Conservation (phyloP, 2,329 filamentous ascomycete species). For the Fusarium brachygibbosum region DNA sequence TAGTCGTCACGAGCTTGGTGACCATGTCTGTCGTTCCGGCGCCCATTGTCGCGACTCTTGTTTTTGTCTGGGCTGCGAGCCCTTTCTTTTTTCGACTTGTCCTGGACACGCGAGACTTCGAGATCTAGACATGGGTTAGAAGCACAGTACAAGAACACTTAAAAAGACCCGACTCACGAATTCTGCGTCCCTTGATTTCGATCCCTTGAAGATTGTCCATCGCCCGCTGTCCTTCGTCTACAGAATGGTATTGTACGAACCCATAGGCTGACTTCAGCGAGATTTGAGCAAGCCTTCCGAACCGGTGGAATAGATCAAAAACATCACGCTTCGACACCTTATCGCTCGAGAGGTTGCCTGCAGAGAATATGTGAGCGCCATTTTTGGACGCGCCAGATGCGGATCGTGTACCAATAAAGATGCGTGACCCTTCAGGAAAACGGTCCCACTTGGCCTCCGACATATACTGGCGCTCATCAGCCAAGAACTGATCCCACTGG, state of each 20-base stretch:
- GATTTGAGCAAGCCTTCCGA: slow-evolving; percentile 91
- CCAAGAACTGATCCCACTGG: slow-evolving; percentile 78
- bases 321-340: slow-evolving; percentile 94
- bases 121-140: slow-evolving; percentile 70
- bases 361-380: slow-evolving; percentile 49
- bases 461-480: slow-evolving; percentile 80
- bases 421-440: slow-evolving; percentile 80
- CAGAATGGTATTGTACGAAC: slow-evolving; percentile 92
- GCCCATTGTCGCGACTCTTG: slow-evolving; percentile 65
- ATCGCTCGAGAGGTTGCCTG: slow-evolving; percentile 92
- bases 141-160: neutral
- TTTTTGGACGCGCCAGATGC: slow-evolving; percentile 48
- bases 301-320: slow-evolving; percentile 88
- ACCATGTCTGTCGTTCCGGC: slow-evolving; percentile 62
- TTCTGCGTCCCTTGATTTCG: slow-evolving; percentile 88
- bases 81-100: slow-evolving; percentile 74
- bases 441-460: slow-evolving; percentile 84
- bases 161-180: slow-evolving; percentile 75
- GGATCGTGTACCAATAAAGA: slow-evolving; percentile 79
- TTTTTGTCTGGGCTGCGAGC: slow-evolving; percentile 69
- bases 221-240: slow-evolving; percentile 79
- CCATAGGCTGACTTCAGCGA: slow-evolving; percentile 97
- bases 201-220: slow-evolving; percentile 83
- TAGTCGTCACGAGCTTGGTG: slow-evolving; percentile 72
- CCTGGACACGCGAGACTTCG: slow-evolving; percentile 90